These are phyloP conservation scores for Harrya chromipes DNA, from an alignment of 768 basidiomycete species.

Conservation along the genomic window DNA sequence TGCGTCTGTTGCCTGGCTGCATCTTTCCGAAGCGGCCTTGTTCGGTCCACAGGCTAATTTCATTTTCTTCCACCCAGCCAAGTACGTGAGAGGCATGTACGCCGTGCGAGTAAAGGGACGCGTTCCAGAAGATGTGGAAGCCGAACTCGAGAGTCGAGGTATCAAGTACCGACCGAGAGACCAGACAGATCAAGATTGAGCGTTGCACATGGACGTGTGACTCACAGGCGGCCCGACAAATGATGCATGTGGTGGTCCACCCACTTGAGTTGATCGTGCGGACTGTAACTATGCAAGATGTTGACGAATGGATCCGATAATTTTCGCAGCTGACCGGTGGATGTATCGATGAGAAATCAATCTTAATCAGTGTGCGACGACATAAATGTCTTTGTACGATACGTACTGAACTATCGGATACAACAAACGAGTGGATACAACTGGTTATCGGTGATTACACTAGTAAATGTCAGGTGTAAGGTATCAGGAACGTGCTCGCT, in stretches of 20 bases:
- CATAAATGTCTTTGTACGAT: background rate
- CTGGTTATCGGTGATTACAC: slow-evolving; percentile 2
- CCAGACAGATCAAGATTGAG: slow-evolving; percentile 69
- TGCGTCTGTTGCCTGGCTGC: slow-evolving; percentile 37
- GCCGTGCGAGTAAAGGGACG: slow-evolving; percentile 87
- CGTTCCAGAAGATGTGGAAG: slow-evolving; percentile 81
- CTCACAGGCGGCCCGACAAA: background rate
- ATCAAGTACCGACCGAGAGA: slow-evolving; percentile 87
- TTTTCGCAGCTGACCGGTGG: background rate
- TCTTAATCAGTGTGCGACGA: background rate
- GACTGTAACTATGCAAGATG: too few relatives aligned
- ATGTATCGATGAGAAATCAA: background rate
- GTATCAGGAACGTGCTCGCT: slow-evolving; percentile 10
- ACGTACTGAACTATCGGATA: slow-evolving; percentile 15
- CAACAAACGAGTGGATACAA: slow-evolving; percentile 15
- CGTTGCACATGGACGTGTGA: slow-evolving; percentile 8
- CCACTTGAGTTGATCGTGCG: too few relatives aligned
- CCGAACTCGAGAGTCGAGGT: slow-evolving; percentile 69
- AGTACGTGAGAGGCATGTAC: slow-evolving; percentile 89
- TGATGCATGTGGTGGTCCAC: background rate
- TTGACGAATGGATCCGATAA: background rate
- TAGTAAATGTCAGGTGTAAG: slow-evolving; percentile 2
- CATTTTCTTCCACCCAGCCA: slow-evolving; percentile 49
- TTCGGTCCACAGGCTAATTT: slow-evolving; percentile 2
- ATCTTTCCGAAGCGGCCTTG: background rate